Evolutionary conservation across 768 basidiomycete genomes (phyloP).

Genomic region (Termitomyces sp.): DNA sequence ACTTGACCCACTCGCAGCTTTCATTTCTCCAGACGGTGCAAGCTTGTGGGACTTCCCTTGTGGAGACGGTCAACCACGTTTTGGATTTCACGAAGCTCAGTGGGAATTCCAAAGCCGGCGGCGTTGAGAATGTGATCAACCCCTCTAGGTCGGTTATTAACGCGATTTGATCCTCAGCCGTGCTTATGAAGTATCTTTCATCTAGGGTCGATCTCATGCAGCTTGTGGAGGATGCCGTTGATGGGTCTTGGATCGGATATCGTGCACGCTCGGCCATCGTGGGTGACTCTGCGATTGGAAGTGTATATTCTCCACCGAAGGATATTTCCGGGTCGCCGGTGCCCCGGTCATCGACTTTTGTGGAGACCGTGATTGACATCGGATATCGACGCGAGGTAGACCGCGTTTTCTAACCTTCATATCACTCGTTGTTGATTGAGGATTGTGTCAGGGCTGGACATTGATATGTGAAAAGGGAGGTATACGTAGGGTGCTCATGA

Average conservation of each 20-base stretch:
- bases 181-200: conserved; percentile 2
- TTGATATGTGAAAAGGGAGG: conserved; percentile 91
- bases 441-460: conserved; percentile 65
- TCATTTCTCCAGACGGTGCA: conserved; percentile 93
- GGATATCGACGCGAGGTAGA: conserved; percentile 63
- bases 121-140: conserved; percentile 72
- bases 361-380: conserved; percentile 89
- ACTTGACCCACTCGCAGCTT: conserved; percentile 74
- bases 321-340: conserved; percentile 40
- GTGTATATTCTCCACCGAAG: conserved; percentile 85
- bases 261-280: conserved; percentile 71
- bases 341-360: conserved; percentile 41
- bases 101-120: conserved; percentile 77
- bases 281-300: conserved; percentile 81
- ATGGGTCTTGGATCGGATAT: conserved; percentile 93
- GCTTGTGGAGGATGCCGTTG: conserved; percentile 84
- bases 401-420: neutral
- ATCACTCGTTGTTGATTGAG: neutral
- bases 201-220: conserved; percentile 70
- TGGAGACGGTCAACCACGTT: conserved; percentile 96
- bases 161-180: neutral
- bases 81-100: conserved; percentile 94
- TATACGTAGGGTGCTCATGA: conserved; percentile 89
- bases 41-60: conserved; percentile 91
- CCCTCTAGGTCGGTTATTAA: conserved; percentile 50